These are phyloP conservation scores for Fusarium brachygibbosum DNA, from an alignment of 2,329 filamentous ascomycete species.

Conservation along the genomic window DNA sequence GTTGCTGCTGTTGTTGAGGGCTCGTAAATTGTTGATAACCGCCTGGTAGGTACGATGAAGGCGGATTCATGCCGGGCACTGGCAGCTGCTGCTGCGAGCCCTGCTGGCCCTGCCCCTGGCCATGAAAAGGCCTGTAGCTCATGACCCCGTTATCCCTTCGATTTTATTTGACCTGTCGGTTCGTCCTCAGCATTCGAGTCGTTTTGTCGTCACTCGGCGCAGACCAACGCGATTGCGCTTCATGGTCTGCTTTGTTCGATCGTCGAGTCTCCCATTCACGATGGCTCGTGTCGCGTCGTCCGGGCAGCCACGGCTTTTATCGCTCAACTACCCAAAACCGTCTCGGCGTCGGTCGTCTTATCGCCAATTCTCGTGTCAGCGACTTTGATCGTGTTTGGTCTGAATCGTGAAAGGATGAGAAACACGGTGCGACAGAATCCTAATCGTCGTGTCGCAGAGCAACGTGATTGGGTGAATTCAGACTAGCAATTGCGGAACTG, in stretches of 20 bases:
- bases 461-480: constrained; percentile 39
- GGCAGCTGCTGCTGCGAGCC: constrained; percentile 47
- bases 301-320: constrained; percentile 4
- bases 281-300: constrained; percentile 15
- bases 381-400: constrained; percentile 32
- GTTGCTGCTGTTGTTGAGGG: constrained; percentile 47
- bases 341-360: constrained; percentile 6
- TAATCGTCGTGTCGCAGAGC: constrained; percentile 42
- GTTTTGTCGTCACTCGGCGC: constrained; percentile 48
- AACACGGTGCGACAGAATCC: constrained; percentile 46
- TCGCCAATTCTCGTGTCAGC: constrained; percentile 19
- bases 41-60: constrained; percentile 37
- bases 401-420: constrained; percentile 39
- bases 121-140: constrained; percentile 54
- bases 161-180: background rate
- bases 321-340: constrained; percentile 1
- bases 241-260: constrained; percentile 41
- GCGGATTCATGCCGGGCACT: constrained; percentile 40
- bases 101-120: constrained; percentile 48
- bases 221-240: constrained; percentile 49
- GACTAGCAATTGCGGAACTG: constrained; percentile 34
- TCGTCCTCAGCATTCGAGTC: constrained; percentile 42
- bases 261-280: constrained; percentile 22
- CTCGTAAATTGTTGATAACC: constrained; percentile 49
- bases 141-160: constrained; percentile 49